These are phyloP conservation scores for Lagerstroemia fauriei DNA, from an alignment of 441 rosid species.

Conservation along the genomic window DNA sequence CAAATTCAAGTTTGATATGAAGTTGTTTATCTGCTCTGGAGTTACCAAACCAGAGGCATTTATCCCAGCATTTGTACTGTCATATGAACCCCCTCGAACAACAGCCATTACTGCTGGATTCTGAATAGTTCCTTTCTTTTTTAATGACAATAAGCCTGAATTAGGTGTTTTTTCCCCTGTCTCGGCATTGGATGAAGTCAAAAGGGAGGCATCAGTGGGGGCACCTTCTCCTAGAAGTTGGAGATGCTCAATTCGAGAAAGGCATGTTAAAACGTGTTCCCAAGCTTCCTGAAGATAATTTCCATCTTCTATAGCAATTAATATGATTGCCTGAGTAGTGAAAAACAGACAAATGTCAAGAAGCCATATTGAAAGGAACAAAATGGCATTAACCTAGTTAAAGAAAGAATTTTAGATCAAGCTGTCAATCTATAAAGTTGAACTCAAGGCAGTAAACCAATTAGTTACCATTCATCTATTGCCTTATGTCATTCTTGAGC, in stretches of 20 bases:
- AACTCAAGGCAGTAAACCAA: not conserved
- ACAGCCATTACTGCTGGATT: conserved; percentile 96
- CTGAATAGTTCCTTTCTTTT: conserved; percentile 85
- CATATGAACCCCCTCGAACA: conserved; percentile 97
- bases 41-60: conserved; percentile 66
- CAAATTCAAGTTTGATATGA: conserved; percentile 88
- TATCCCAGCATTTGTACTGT: conserved; percentile 67
- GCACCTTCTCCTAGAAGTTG: conserved; percentile 95
- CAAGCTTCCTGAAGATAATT: conserved; percentile 92
- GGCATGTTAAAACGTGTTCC: conserved; percentile 95
- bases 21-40: conserved; percentile 73
- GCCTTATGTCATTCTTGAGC: not conserved
- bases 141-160: conserved; percentile 63
- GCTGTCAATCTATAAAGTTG: not conserved
- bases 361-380: not conserved
- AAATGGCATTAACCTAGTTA: not conserved
- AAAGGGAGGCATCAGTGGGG: conserved; percentile 86
- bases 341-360: conserved; percentile 14
- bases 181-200: conserved; percentile 64
- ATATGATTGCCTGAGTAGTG: conserved; percentile 72
- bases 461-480: not conserved
- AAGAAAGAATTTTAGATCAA: not conserved
- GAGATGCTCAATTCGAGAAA: conserved; percentile 92
- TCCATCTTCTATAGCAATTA: conserved; percentile 94
- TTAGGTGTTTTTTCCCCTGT: conserved; percentile 61